Evolutionary conservation across 345 rosid genomes (phyloP), one percentile per base, ranked within the genome.

Genomic region (Microcos paniculata): DNA sequence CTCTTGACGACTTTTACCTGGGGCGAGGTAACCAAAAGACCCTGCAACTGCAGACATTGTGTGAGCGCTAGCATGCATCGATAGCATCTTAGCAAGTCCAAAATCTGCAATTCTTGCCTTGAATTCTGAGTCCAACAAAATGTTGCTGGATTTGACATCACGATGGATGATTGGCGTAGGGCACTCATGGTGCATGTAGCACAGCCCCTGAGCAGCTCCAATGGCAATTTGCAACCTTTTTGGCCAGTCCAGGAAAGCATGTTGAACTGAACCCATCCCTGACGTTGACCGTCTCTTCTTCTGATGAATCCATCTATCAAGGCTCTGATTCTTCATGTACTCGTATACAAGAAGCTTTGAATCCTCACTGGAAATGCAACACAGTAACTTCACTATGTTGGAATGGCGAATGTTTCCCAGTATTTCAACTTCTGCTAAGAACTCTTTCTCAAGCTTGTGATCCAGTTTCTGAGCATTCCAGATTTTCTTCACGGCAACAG

Each of bases 291-390:
- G 72, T 75, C 90, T 87, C 59, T 76, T 84, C 79, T 82, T 90
- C 69, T 81, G 82, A 26, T 92, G 97, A 78, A 92, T 92, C 99
- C 99, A 96, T 43, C 82, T 78, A 75, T 96, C 99, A 2, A 96
- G 84, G 64, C 98, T 96, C 1, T 85, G 87, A 56, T 96, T 96
- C 88, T 93, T 94, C 82, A 93, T 78, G 80, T 91, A 96, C 84
- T 96, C 98, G 4, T 96, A 96, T 35, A 96, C 99, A 0, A 96
- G 90, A 79, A 96, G 93, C 87, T 90, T 93, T 0, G 98, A 93
- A 63, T 87, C 89, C 57, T 88, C 96, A 56, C 92, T 84, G 4
- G 98, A 92, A 66, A 96, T 87, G 76, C 97, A 96, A 81, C 99
- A 96, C 82, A 88, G 62, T 42, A 96, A 72, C 77, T 93, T 96